A percentile compares a stretch with the other conserved stretches of the same genome.
Evolutionary conservation across 2,329 filamentous ascomycete genomes (phyloP).

Genomic region (Leptographium galeiforme): DNA sequence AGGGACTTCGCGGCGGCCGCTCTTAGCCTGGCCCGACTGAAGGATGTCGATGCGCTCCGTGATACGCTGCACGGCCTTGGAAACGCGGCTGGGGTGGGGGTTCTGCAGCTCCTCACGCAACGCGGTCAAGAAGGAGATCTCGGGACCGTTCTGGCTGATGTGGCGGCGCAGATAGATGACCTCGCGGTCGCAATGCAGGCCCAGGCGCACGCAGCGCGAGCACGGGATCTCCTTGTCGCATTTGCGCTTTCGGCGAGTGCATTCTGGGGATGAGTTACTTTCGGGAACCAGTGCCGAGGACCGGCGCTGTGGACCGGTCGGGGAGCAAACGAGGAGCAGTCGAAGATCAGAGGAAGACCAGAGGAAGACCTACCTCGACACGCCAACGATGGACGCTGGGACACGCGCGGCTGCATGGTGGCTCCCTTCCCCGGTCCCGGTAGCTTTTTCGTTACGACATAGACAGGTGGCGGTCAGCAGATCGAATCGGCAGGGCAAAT

Average conservation of each 20-base stretch:
- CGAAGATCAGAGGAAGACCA: no score
- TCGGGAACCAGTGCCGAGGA: no score
- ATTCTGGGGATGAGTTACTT: slow-evolving; percentile 5
- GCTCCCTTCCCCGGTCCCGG: background rate
- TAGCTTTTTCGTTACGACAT: background rate
- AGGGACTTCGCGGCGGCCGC: background rate
- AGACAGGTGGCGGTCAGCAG: no score
- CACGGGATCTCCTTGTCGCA: slow-evolving; percentile 13
- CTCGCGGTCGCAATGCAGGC: slow-evolving; percentile 11
- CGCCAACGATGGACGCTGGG: slow-evolving; percentile 6
- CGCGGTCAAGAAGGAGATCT: slow-evolving; percentile 10
- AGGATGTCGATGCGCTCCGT: slow-evolving; percentile 8
- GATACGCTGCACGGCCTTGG: slow-evolving; percentile 6
- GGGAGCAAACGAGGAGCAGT: no score
- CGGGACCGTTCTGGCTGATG: slow-evolving; percentile 10
- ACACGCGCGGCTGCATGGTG: slow-evolving; percentile 4
- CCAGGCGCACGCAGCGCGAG: slow-evolving; percentile 9
- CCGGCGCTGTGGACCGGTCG: no score
- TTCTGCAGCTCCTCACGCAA: slow-evolving; percentile 8
- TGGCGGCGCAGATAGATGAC: slow-evolving; percentile 9
- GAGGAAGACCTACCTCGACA: slow-evolving; percentile 5
- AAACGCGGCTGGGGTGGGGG: background rate
- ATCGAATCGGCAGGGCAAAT: no score
- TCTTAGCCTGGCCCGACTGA: slow-evolving; percentile 4
- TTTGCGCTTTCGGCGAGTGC: slow-evolving; percentile 12